Evolutionary conservation across 108 stramenopile species (phyloP).

Genomic region (Nitzschia inconspicua): DNA sequence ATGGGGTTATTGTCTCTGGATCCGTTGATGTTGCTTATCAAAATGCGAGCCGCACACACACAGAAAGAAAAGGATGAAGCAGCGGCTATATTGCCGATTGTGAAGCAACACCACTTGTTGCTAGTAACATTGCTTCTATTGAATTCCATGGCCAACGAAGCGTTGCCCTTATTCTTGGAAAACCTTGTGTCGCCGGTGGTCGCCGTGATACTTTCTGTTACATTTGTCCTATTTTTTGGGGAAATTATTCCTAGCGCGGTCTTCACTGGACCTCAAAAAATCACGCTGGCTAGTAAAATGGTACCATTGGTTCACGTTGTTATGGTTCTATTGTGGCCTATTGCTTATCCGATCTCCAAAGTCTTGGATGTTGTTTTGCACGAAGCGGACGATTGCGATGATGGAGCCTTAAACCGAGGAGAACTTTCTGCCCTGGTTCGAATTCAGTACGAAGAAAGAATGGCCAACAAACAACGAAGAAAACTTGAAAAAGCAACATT

Average conservation of each 20-base stretch:
- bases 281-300: constrained; percentile 71
- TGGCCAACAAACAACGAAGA: constrained; percentile 36
- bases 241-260: constrained; percentile 86
- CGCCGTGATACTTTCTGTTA: constrained; percentile 88
- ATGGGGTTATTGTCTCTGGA: constrained; percentile 91
- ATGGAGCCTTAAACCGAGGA: constrained; percentile 43
- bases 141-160: constrained; percentile 91
- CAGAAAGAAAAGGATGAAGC: constrained; percentile 49
- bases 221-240: constrained; percentile 81
- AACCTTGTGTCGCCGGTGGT: constrained; percentile 74
- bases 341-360: constrained; percentile 87
- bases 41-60: constrained; percentile 44
- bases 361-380: constrained; percentile 75
- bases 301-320: constrained; percentile 77
- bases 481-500: constrained; percentile 20
- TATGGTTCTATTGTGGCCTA: constrained; percentile 72
- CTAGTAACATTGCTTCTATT: constrained; percentile 93
- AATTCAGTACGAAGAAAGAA: constrained; percentile 80
- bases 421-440: constrained; percentile 72
- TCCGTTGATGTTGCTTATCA: constrained; percentile 79
- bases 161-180: constrained; percentile 93
- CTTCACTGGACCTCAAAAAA: constrained; percentile 92
- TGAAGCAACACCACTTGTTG: constrained; percentile 84
- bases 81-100: constrained; percentile 54
- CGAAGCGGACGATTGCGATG: constrained; percentile 45